Evolutionary conservation across 352 stramenopile genomes (phyloP), one percentile per base, ranked within the genome.

Genomic region (Phytopythium delawarense): DNA sequence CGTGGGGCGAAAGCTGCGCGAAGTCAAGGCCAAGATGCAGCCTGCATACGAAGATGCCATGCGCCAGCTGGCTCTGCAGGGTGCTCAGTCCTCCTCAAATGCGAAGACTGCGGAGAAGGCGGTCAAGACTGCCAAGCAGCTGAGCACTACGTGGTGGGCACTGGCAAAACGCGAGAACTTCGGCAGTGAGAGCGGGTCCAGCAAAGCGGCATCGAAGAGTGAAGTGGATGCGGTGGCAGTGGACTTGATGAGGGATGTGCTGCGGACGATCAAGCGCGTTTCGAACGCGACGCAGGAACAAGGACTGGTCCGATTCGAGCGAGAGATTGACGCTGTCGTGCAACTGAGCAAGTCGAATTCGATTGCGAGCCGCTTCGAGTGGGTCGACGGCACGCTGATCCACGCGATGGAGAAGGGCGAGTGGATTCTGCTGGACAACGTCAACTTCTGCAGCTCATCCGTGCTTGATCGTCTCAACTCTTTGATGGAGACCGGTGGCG

Each of bases 391-490:
- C 7, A 91, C 96, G 39, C 76, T 99, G 21, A 96, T 99, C 13
- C 76, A 98, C 65, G 98, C 98, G 4, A 98, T 99, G 84, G 87
- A 98, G 54, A 85, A 93, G 35, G 98, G 98, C n/a, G 89, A 99
- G 51, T 99, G 98, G 98, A 76, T 99, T 8, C 71, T 99, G 46
- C 77, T 99, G 16, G 97, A 99, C 71, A 99, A 99, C 69, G 97
- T 98, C 20, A 99, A 99, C 74, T 98, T 99, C 60, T 99, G 97
- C 78, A 97, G 95, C 67, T 97, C 98, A 2, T 99, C 96, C 35
- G 98, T 99, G 20, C 81, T 99, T 25, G 98, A 99, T 87, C 90
- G 98, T 39, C 84, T 99, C 28, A 99, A 99, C 75, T 94, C 97
- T 13, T 78, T 99, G 0, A 96, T 99, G 74, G 98, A 99, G 79